These are phyloP conservation scores for Phaffomyces opuntiae DNA, from an alignment of 805 yeast genomes.

Conservation along the genomic window DNA sequence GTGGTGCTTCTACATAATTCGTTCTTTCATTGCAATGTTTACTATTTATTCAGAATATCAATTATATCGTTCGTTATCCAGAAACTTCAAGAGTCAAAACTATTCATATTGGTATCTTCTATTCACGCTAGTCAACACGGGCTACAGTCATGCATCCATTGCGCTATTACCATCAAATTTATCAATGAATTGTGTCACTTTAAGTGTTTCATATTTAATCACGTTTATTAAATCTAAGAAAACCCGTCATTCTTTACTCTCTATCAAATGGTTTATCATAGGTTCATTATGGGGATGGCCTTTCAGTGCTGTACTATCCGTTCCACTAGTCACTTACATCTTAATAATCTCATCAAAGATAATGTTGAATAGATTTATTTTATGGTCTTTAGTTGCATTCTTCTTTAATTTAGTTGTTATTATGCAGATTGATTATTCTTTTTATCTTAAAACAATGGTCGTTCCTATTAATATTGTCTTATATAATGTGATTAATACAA, in stretches of 20 bases:
- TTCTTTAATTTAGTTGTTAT: constrained; percentile 23
- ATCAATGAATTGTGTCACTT: constrained; percentile 49
- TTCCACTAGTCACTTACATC: constrained; percentile 48
- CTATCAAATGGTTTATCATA: constrained; percentile 40
- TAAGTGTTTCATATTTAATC: constrained; percentile 36
- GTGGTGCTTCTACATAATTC: constrained; percentile 43
- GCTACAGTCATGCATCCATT: constrained; percentile 83
- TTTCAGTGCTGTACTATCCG: constrained; percentile 57
- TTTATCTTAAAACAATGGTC: constrained; percentile 52
- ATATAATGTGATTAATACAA: constrained; percentile 70
- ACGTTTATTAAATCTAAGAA: constrained; percentile 19
- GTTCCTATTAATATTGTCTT: constrained; percentile 79
- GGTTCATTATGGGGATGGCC: constrained; percentile 93
- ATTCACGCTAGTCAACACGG: constrained; percentile 62
- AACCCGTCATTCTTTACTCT: constrained; percentile 19
- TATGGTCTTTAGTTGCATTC: constrained; percentile 20
- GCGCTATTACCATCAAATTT: constrained; percentile 80
- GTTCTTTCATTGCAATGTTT: constrained; percentile 36
- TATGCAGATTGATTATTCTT: constrained; percentile 46
- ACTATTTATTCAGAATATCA: constrained; percentile 46
- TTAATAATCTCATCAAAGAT: constrained; percentile 3
- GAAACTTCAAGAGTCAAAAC: constrained; percentile 9
- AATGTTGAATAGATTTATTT: constrained; percentile 14
- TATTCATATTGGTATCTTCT: constrained; percentile 53
- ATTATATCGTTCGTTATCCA: constrained; percentile 36